Percentiles rank a stretch among this genome's conserved stretches.
These are phyloP conservation scores for Pyricularia sp. DNA, from an alignment of 2,329 filamentous ascomycete genomes.

Conservation along the genomic window DNA sequence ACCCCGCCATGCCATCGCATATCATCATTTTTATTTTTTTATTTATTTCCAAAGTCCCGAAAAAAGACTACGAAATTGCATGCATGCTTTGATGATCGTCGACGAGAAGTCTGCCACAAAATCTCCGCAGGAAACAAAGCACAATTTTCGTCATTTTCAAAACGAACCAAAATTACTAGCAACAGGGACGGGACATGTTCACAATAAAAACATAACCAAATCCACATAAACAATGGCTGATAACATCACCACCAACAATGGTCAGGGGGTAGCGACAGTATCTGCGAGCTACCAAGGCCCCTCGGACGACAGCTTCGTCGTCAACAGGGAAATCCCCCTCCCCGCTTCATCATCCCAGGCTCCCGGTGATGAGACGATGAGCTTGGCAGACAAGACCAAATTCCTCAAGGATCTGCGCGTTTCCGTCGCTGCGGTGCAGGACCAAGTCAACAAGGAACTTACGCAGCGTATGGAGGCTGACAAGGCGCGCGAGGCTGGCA, in stretches of 20 bases:
- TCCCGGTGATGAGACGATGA: neutral
- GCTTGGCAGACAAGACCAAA: slow-evolving; percentile 40
- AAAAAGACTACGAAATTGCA: neutral
- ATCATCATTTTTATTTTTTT: neutral
- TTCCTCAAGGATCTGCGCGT: slow-evolving; percentile 52
- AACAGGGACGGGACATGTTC: neutral
- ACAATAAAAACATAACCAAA: neutral
- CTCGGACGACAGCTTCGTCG: slow-evolving; percentile 34
- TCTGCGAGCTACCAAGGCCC: slow-evolving; percentile 46
- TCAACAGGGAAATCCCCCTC: slow-evolving; percentile 25
- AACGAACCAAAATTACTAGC: neutral
- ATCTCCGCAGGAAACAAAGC: neutral
- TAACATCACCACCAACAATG: neutral
- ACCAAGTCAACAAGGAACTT: slow-evolving; percentile 59
- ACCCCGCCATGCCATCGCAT: neutral
- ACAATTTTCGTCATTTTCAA: neutral
- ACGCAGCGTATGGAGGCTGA: slow-evolving; percentile 69
- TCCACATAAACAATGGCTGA: slow-evolving; percentile 3
- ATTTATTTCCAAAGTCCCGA: too few species aligned
- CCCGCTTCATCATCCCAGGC: neutral
- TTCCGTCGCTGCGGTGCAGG: slow-evolving; percentile 51
- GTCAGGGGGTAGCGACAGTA: slow-evolving; percentile 16
- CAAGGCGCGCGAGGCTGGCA: slow-evolving; percentile 36
- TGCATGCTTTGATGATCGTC: neutral
- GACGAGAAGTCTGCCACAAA: neutral